Base-by-base conservation (phyloP, 768 basidiomycete genomes). In the Trametes coccinea region DNA sequence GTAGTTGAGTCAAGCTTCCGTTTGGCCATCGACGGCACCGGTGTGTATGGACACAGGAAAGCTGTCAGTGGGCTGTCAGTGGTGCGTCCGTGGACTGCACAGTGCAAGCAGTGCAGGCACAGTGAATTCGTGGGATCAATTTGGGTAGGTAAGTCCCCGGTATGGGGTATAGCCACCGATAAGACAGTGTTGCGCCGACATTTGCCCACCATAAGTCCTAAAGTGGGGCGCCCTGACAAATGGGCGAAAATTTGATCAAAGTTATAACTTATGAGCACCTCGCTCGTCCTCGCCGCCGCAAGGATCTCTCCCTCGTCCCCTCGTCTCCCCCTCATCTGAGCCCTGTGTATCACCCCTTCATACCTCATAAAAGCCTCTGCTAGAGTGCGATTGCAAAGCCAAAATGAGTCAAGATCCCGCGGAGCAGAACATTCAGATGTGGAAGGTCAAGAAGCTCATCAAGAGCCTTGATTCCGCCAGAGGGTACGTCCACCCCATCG, bases 381-480 rank as follows among this genome's bases (percentile, higher is more conserved):
- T 46, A 46, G 59, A 62, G 57, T 48, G 63, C 51, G 49, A 34
- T 45, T 30, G 41, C 13, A 8, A 41, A 73, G 74, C 76, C 81
- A 87, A 73, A 69, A 91, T 90, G 89, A 89, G 84, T 82, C 88
- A 88, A 79, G 90, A 92, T 74, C 76, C 76, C 66, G 93, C 93
- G 74, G 93, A 95, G 79, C 92, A 94, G 79, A 95, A 95, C 74
- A 95, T 95, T 73, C 92, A 93, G 83, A 92, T 95, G 87, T 91
- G 92, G 95, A 95, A 97, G 80, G 89, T 96, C 78, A 95, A 95
- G 82, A 98, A 97, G 80, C 92, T 98, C 79, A 94, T 99, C 81
- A 95, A 94, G 84, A 95, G 92, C 78, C 87, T 98, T 77, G 93
- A 98, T 74, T 81, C 88, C 52, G 95, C 97, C 61, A 86, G 93